Conservation (phyloP, 345 rosid species). For the Gossypium turneri region DNA sequence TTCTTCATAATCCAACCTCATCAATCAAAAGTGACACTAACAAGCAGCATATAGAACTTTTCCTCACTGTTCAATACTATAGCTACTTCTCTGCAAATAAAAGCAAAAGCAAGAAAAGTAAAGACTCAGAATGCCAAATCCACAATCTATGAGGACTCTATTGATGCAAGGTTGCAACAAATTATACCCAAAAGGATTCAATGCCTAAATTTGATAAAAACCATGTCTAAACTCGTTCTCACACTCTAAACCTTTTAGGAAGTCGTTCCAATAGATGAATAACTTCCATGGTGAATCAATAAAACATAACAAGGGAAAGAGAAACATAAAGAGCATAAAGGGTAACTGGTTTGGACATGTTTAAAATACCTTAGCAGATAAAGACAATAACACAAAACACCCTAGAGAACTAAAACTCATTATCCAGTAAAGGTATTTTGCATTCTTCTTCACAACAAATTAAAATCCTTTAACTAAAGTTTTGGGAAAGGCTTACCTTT, state of each 20-base stretch:
- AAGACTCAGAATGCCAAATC: background rate
- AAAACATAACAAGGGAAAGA: background rate
- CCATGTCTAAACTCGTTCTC: too few species aligned
- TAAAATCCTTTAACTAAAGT: background rate
- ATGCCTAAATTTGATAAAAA: background rate
- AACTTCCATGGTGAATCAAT: too few species aligned
- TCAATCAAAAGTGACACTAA: conserved; percentile 52
- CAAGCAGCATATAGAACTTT: conserved; percentile 60
- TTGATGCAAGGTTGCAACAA: background rate
- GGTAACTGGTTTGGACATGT: background rate
- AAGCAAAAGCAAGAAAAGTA: conserved; percentile 11
- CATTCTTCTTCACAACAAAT: background rate
- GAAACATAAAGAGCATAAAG: background rate
- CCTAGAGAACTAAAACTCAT: background rate
- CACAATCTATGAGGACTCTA: background rate
- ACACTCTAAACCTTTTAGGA: too few species aligned
- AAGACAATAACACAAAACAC: background rate
- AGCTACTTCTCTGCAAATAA: conserved; percentile 68
- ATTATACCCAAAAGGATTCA: background rate
- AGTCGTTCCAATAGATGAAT: too few species aligned
- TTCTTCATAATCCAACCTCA: conserved; percentile 52
- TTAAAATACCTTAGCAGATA: background rate
- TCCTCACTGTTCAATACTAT: conserved; percentile 57
- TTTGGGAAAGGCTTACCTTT: conserved; percentile 37
- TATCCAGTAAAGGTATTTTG: background rate